These are phyloP conservation scores for Schizochytrium sp. DNA, from an alignment of 108 stramenopile genomes.

Conservation along the genomic window DNA sequence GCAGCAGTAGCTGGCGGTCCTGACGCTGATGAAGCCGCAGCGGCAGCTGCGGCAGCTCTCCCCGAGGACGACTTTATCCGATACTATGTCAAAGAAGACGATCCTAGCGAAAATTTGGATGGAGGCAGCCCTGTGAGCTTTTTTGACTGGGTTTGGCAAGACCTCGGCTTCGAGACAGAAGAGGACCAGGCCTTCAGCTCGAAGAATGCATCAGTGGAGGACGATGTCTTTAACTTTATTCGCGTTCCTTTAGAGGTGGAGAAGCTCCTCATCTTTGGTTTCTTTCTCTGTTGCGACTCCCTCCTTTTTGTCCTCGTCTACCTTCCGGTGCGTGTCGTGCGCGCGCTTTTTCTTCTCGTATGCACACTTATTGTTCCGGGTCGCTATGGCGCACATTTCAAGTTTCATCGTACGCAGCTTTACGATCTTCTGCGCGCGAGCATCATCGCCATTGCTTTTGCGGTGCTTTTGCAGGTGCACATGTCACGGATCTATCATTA, in stretches of 20 bases:
- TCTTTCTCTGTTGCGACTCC: conserved; percentile 79
- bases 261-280: conserved; percentile 71
- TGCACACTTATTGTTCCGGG: conserved; percentile 20
- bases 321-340: conserved; percentile 57
- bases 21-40: not conserved
- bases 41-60: not conserved
- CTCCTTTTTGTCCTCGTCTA: conserved; percentile 83
- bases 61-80: conserved; percentile 8
- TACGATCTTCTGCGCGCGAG: conserved; percentile 76
- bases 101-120: not conserved
- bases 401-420: conserved; percentile 51
- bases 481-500: conserved; percentile 90
- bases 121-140: not conserved
- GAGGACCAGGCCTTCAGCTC: not conserved
- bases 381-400: not conserved
- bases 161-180: not conserved
- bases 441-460: conserved; percentile 60
- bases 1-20: not conserved
- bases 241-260: conserved; percentile 78
- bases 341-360: conserved; percentile 7
- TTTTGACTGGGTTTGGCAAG: not conserved
- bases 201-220: conserved; percentile 40
- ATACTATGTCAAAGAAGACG: conserved; percentile 5
- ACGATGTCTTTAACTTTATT: conserved; percentile 85
- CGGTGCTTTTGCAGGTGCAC: conserved; percentile 62